Percentiles rank a stretch among this genome's conserved stretches.
These are phyloP conservation scores for Aspergillus ostianus DNA, from an alignment of 495 filamentous ascomycete species.

Conservation along the genomic window DNA sequence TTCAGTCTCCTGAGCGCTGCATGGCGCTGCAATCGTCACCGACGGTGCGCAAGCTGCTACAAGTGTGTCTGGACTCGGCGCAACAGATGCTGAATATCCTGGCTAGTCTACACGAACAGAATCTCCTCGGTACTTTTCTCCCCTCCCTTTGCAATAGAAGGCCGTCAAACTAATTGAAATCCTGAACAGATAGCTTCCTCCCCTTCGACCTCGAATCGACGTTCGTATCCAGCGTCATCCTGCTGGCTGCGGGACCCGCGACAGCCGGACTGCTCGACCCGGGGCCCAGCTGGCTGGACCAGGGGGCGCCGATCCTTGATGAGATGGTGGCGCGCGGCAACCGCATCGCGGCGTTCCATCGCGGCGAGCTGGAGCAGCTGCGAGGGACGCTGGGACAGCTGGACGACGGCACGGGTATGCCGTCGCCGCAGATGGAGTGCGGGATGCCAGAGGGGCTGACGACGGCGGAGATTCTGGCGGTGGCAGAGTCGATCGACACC, in stretches of 20 bases:
- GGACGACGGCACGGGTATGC: not conserved
- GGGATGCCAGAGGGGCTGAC: constrained; percentile 21
- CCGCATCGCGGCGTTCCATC: constrained; percentile 36
- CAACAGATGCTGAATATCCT: constrained; percentile 43
- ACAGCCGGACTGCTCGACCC: constrained; percentile 31
- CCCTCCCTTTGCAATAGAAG: not conserved
- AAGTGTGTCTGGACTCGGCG: constrained; percentile 43
- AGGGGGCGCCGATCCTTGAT: constrained; percentile 36
- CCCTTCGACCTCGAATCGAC: constrained; percentile 45
- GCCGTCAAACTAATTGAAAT: not conserved
- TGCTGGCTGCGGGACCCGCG: constrained; percentile 29
- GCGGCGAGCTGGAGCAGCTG: constrained; percentile 40
- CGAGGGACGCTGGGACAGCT: constrained; percentile 30
- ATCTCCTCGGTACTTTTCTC: constrained; percentile 35
- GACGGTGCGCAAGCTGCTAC: constrained; percentile 35
- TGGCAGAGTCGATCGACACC: constrained; percentile 39
- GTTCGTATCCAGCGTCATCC: constrained; percentile 38
- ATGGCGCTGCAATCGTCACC: constrained; percentile 29
- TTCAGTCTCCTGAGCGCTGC: constrained; percentile 28
- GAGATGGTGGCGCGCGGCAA: constrained; percentile 44
- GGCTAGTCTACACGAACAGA: constrained; percentile 34
- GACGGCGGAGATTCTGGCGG: constrained; percentile 38
- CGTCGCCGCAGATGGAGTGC: constrained; percentile 1
- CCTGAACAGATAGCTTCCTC: constrained; percentile 40
- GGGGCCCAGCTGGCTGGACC: constrained; percentile 34